Conservation (phyloP, 768 basidiomycete genomes). For the Pholiota molesta region DNA sequence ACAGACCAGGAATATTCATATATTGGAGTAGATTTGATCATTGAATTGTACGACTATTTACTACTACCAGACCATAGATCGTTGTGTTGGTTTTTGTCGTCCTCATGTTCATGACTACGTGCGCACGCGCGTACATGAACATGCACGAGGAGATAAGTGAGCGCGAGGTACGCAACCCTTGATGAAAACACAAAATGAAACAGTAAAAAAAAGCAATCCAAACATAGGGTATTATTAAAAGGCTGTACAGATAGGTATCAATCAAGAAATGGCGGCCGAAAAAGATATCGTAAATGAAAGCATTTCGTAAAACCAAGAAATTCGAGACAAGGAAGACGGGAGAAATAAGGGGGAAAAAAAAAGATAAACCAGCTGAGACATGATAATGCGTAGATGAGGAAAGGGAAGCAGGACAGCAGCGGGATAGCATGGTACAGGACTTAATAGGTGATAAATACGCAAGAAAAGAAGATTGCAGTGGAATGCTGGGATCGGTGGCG, state of each 20-base stretch:
- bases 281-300: neutral
- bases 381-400: neutral
- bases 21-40: neutral
- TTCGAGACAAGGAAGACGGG: neutral
- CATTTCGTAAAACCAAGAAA: neutral
- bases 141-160: neutral
- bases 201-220: neutral
- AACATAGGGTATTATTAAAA: neutral
- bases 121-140: neutral
- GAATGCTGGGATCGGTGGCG: neutral
- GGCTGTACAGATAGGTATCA: neutral
- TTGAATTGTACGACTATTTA: neutral
- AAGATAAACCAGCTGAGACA: neutral
- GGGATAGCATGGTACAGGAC: neutral
- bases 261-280: neutral
- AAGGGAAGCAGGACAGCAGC: conserved; percentile 1
- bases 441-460: conserved; percentile 9
- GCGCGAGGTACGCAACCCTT: neutral
- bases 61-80: neutral
- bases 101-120: neutral
- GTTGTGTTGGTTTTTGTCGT: neutral
- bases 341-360: neutral
- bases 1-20: too few species aligned
- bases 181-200: neutral
- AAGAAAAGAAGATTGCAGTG: neutral